Percentiles rank a stretch among this genome's conserved stretches.
Conservation (phyloP, 495 filamentous ascomycete genomes). For the Hypoxylon lienhwacheense region DNA sequence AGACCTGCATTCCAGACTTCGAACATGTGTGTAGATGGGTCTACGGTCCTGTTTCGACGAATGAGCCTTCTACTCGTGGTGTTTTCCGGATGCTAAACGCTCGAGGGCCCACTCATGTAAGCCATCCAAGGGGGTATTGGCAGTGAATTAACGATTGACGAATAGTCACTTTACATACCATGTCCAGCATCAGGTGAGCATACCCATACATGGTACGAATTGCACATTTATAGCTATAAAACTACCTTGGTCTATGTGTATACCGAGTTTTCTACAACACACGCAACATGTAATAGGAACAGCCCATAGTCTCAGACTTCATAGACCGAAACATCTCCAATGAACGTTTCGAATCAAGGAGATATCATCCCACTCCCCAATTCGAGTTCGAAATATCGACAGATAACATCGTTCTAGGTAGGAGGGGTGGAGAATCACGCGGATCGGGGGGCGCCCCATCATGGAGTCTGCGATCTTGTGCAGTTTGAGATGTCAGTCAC, state of each 20-base stretch:
- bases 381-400: background rate
- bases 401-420: background rate
- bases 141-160: too few species aligned
- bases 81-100: background rate
- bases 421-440: background rate
- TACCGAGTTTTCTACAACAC: too few species aligned
- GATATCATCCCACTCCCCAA: constrained; percentile 1
- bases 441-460: background rate
- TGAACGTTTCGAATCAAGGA: background rate
- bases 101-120: constrained; percentile 2
- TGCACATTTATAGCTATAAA: too few species aligned
- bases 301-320: background rate
- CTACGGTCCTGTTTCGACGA: background rate
- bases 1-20: constrained; percentile 1
- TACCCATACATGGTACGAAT: background rate
- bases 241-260: too few species aligned
- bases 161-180: too few species aligned
- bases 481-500: constrained; percentile 1
- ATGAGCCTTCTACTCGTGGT: background rate
- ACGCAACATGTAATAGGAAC: too few species aligned
- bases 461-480: constrained; percentile 1
- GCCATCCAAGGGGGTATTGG: background rate
- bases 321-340: background rate
- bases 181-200: constrained; percentile 4
- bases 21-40: background rate